Evolutionary conservation across 139 green algal species (phyloP), one percentile per base, ranked within the genome.

Genomic region (Spirogloea muscicola): DNA sequence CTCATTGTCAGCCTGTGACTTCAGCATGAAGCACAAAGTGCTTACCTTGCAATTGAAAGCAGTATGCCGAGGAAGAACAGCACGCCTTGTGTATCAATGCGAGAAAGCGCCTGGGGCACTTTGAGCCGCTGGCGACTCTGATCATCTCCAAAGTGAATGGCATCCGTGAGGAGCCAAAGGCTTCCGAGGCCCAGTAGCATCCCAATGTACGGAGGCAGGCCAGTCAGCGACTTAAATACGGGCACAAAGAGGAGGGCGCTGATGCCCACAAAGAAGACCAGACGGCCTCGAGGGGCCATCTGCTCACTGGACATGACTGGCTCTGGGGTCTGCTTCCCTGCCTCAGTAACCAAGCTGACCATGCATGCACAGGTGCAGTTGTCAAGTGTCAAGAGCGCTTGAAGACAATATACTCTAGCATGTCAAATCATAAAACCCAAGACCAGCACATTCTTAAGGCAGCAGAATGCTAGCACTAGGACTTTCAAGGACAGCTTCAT

Each of bases 1-100:
- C n/a, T 3, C 3, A 58, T 3, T 25, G 29, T n/a, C 48, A 34
- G 48, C 48, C 48, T 25, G 29, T 25, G 21, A 55, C n/a, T 55
- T 55, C n/a, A n/a, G 46, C 46, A 55, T 55, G 29, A n/a, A 57
- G 38, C 38, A 10, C 55, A 65, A 10, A 10, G 13, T 65, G 13
- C 36, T 67, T 31, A 81, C 72, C 72, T 77, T 31, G 60, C 84
- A 36, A 92, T 86, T 1, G 82, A 84, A 62, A 92, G 58, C 60
- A 92, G 79, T 49, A 92, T 87, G 51, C 88, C 88, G 27, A 89
- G 72, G 81, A 92, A 92, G 75, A 92, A 92, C 49, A 92, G 82
- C 34, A 92, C 79, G n/a, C 87, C 86, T 77, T 91, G 81, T n/a
- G 82, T 86, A 58, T 88, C 84, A 40, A 88, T 88, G 39, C 83